Base-by-base conservation (phyloP, 208 protist genomes). In the Crithidia mellificae region DNA sequence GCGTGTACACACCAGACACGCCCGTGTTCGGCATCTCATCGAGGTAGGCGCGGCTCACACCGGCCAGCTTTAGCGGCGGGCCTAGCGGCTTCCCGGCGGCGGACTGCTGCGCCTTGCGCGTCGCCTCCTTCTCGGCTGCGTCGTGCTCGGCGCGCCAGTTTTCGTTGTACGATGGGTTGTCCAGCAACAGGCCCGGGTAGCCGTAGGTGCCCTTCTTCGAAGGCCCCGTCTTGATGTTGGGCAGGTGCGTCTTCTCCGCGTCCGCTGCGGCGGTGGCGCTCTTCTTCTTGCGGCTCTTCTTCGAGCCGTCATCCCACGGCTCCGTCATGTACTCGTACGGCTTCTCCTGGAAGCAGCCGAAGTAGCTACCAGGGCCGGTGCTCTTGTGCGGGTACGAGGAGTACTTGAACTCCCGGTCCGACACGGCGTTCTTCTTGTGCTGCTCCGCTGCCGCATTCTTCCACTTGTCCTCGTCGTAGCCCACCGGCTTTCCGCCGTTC, bases 151-250 rank as follows among this genome's bases (percentile, higher is more conserved):
- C 61, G 22, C 79, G 57, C 86, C 81, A 89, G 64, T 87, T 80
- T 19, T 93, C 83, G 74, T 91, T 84, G 77, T 93, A 92, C 20
- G 66, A 52, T 22, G 72, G 63, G 51, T 84, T 86, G 41, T 75
- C 71, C 24, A 96, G 78, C 24, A 92, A 72, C 49, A 82, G 55
- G 15, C 90, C 90, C 2, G 85, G 80, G 34, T 75, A 71, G 54
- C 90, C 90, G 63, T 92, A 96, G 12, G 88, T 93, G 36, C 90
- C 90, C 77, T 92, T 96, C 74, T 93, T 93, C 1, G 72, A 7
- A 0, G 76, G 88, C 36, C 78, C 80, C 9, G 90, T 93, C 55
- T 90, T 92, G 66, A 96, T 83, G 64, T 96, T 96, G 0, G 86
- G 87, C 49, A 93, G 73, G n/a, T 72, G 34, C 19, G 46, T 54